Conservation (phyloP, 179 eudicot species). For the Corrigiola litoralis region DNA sequence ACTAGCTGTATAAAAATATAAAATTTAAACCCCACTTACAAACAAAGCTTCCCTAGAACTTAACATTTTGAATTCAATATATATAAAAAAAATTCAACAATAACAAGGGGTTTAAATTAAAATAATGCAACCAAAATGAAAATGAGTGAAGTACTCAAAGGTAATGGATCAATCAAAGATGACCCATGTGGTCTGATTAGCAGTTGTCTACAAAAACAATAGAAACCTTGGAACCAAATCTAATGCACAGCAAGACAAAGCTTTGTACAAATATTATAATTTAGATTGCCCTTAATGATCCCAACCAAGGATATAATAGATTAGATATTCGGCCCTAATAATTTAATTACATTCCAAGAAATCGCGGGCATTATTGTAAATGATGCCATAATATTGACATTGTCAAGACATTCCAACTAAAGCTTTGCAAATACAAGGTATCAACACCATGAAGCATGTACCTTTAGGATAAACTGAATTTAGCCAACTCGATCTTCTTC, state of each 20-base stretch:
- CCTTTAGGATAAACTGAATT: no score
- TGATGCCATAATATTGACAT: slow-evolving; percentile 13
- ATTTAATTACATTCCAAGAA: no score
- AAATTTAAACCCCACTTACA: slow-evolving; percentile 9
- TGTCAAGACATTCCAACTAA: slow-evolving; percentile 21
- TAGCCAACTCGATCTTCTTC: no score
- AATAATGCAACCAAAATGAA: slow-evolving; percentile 10
- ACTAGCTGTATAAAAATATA: no score
- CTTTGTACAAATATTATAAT: neutral
- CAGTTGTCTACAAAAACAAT: slow-evolving; percentile 20
- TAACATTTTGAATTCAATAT: slow-evolving; percentile 4
- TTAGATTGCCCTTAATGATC: neutral
- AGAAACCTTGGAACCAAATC: slow-evolving; percentile 19
- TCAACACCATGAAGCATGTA: no score
- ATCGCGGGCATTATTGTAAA: no score
- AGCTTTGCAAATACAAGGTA: slow-evolving; percentile 13
- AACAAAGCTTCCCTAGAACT: slow-evolving; percentile 13
- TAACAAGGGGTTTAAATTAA: neutral
- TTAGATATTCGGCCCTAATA: no score
- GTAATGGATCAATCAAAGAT: slow-evolving; percentile 21
- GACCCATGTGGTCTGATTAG: slow-evolving; percentile 29
- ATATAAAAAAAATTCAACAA: neutral
- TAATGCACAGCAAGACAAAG: slow-evolving; percentile 26
- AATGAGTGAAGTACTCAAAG: slow-evolving; percentile 18
- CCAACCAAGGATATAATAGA: no score